phyloP scores from a whole-genome alignment of 345 rosid species.

The Gossypium herbaceum region DNA sequence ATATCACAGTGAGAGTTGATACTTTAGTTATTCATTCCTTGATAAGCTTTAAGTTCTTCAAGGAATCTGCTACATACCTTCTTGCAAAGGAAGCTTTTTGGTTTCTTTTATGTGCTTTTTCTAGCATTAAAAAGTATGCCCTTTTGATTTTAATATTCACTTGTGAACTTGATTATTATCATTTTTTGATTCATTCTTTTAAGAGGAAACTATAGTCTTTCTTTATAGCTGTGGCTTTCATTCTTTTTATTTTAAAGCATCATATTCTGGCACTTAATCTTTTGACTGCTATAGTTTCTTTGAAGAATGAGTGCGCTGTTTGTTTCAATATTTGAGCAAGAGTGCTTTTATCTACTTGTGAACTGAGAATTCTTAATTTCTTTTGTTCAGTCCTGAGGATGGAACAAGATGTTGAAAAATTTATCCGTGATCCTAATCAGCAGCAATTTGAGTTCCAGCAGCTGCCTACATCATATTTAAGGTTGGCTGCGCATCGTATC shows the following conservation, averaged over 20 bases:
- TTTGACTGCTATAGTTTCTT: background rate
- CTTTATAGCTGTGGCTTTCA: background rate
- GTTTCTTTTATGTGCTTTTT: background rate
- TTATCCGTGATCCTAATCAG: slow-evolving; percentile 52
- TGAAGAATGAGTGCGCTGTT: background rate
- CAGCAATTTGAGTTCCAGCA: slow-evolving; percentile 75
- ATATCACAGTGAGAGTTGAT: background rate
- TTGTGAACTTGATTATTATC: background rate
- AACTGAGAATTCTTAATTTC: background rate
- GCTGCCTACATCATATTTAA: slow-evolving; percentile 71
- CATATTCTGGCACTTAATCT: background rate
- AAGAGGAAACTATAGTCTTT: background rate
- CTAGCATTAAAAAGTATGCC: background rate
- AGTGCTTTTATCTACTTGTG: background rate
- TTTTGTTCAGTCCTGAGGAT: slow-evolving; percentile 57
- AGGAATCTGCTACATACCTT: background rate
- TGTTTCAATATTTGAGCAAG: background rate
- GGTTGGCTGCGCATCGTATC: slow-evolving; percentile 82
- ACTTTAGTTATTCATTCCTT: background rate
- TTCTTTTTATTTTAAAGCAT: background rate
- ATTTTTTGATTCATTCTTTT: background rate
- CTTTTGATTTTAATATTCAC: background rate
- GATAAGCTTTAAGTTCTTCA: background rate
- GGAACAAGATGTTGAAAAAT: slow-evolving; percentile 80
- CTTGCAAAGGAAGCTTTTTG: background rate